These are phyloP conservation scores for Sedum album DNA, from an alignment of 164 flowering plant genomes.

Conservation along the genomic window DNA sequence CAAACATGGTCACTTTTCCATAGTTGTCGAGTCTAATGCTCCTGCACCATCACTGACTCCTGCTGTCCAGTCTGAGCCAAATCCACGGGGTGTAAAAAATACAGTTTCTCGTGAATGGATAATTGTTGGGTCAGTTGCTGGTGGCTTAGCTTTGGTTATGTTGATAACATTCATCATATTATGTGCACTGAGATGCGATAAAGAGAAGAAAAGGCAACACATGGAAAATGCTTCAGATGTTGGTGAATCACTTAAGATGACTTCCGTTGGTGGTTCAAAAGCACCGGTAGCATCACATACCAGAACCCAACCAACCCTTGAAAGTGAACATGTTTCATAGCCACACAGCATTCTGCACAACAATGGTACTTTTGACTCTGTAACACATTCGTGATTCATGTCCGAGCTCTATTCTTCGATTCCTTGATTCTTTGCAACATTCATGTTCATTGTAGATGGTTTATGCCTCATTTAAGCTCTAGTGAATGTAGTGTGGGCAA, in stretches of 20 bases:
- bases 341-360: background rate
- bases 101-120: background rate
- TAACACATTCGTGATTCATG: background rate
- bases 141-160: slow-evolving; percentile 1
- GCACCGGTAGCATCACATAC: background rate
- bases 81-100: no score
- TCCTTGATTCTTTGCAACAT: background rate
- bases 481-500: no score
- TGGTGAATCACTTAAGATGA: background rate
- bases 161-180: background rate
- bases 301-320: background rate
- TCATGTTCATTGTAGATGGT: background rate
- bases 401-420: background rate
- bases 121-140: background rate
- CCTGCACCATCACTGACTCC: background rate
- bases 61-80: background rate
- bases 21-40: background rate
- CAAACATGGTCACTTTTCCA: background rate
- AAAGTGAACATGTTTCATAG: slow-evolving; percentile 5
- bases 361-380: background rate
- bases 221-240: slow-evolving; percentile 5
- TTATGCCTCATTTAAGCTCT: background rate
- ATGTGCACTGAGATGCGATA: background rate
- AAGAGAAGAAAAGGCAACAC: background rate
- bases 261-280: background rate